Base-by-base conservation (phyloP, 257 asterid genomes). In the Voacanga thouarsii region DNA sequence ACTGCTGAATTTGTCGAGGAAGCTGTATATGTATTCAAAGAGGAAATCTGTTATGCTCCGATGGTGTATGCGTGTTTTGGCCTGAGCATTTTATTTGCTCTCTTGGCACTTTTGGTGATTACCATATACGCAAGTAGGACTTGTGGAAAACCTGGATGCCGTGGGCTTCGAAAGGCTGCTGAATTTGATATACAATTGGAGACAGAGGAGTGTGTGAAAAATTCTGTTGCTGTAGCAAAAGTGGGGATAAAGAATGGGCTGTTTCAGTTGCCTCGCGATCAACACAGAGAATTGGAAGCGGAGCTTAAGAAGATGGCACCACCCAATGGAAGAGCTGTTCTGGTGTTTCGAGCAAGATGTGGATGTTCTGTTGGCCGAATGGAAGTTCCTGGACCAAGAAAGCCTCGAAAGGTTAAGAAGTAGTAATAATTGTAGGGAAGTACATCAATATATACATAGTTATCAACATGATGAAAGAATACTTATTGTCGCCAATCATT, bases 231-330 rank as follows among this genome's bases (percentile, higher is more conserved):
- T 57, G 24, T 63, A 10, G 77, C 83, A 0, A 88, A 84, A 70
- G 72, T 79, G 61, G 92, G 87, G 21, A 78, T 84, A 26, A 90
- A 85, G 80, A 88, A 87, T 80, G 99, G 98, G 6, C 37, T 96
- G 18, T 90, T 93, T 47, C 92, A 91, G 81, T 71, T 93, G 88
- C 92, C 91, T 24, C 92, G 92, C 8, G 98, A 91, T 79, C 97
- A 89, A 70, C 96, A 93, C 56, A 79, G 89, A 88, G 97, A 91
- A 77, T 45, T 96, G 81, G 99, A 93, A 85, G 92, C 94, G 2
- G 98, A 96, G 93, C 97, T 96, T 43, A 96, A 90, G 94, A 89
- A 91, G 87, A 88, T 93, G 96, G 98, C 97, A 12, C 99, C 99
- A 0, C 89, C 88, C 44, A 96, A 96, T 77, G 99, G 99, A 76